A percentile compares a stretch with the other conserved stretches of the same genome.
Conservation (phyloP, 2,329 filamentous ascomycete genomes). For the Penicillium expansum region DNA sequence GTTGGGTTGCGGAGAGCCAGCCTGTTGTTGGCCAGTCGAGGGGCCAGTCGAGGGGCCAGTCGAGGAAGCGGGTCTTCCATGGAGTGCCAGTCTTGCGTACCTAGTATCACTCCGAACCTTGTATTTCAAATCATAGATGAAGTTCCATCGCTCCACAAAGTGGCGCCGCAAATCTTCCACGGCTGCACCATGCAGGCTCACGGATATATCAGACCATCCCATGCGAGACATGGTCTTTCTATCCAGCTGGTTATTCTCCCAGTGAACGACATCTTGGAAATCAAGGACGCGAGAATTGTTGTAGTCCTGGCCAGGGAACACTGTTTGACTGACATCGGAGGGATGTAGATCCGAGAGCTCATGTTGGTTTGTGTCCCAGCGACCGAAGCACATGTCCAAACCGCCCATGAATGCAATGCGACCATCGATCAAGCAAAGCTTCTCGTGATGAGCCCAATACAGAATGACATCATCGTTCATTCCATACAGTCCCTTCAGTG, state of each 20-base stretch:
- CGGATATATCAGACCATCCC: slow-evolving; percentile 86
- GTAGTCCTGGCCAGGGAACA: slow-evolving; percentile 90
- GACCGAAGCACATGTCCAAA: slow-evolving; percentile 80
- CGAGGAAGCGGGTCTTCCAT: slow-evolving; percentile 32
- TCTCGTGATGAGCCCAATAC: slow-evolving; percentile 94
- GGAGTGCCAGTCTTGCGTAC: slow-evolving; percentile 44
- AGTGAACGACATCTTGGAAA: slow-evolving; percentile 73
- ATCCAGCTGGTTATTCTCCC: slow-evolving; percentile 83
- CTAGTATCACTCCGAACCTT: slow-evolving; percentile 52
- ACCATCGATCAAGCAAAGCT: slow-evolving; percentile 80
- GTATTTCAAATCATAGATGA: slow-evolving; percentile 83
- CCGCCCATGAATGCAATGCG: slow-evolving; percentile 85
- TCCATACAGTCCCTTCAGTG: slow-evolving; percentile 76
- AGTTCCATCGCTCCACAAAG: slow-evolving; percentile 88
- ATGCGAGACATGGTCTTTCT: slow-evolving; percentile 76
- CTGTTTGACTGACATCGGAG: slow-evolving; percentile 67
- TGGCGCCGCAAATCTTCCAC: slow-evolving; percentile 72
- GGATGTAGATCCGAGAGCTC: slow-evolving; percentile 82
- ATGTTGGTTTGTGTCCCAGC: slow-evolving; percentile 86
- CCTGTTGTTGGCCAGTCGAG: slow-evolving; percentile 16
- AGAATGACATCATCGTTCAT: slow-evolving; percentile 76
- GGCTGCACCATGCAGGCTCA: slow-evolving; percentile 72
- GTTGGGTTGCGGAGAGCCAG: slow-evolving; percentile 21
- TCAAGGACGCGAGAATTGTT: slow-evolving; percentile 86
- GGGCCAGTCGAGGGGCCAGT: slow-evolving; percentile 21